These are phyloP conservation scores for Andrographis paniculata DNA, from an alignment of 305 asterid species.

Conservation along the genomic window DNA sequence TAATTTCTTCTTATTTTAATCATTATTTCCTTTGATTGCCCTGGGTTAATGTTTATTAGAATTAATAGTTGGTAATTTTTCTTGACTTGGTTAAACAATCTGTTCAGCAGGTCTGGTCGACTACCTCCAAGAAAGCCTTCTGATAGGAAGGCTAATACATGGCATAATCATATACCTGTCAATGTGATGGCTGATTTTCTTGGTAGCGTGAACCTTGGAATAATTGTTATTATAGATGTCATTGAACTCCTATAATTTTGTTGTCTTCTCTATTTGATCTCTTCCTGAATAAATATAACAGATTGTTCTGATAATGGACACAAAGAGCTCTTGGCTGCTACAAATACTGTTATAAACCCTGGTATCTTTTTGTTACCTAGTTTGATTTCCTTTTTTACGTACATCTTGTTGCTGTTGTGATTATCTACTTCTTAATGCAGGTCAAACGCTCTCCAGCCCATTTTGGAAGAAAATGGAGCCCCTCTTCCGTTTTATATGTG, in stretches of 20 bases:
- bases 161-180: constrained; percentile 62
- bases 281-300: constrained; percentile 20
- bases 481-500: constrained; percentile 60
- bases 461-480: constrained; percentile 89
- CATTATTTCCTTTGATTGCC: constrained; percentile 14
- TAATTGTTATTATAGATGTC: background rate
- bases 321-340: constrained; percentile 90
- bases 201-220: constrained; percentile 34
- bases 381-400: constrained; percentile 12
- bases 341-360: constrained; percentile 66
- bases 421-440: constrained; percentile 35
- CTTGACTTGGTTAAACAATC: constrained; percentile 23
- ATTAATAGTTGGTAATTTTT: constrained; percentile 3
- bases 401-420: constrained; percentile 15
- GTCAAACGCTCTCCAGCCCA: constrained; percentile 63
- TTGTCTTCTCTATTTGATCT: constrained; percentile 17
- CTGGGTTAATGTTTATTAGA: constrained; percentile 6
- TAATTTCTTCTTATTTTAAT: constrained; percentile 11
- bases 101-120: constrained; percentile 70
- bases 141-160: constrained; percentile 73
- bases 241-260: background rate
- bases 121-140: constrained; percentile 82
- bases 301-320: constrained; percentile 85
- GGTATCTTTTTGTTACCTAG: constrained; percentile 35
- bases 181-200: constrained; percentile 61